Evolutionary conservation across 495 filamentous ascomycete species (phyloP), one percentile per base, ranked within the genome.

Genomic region (Xylaria acuta): DNA sequence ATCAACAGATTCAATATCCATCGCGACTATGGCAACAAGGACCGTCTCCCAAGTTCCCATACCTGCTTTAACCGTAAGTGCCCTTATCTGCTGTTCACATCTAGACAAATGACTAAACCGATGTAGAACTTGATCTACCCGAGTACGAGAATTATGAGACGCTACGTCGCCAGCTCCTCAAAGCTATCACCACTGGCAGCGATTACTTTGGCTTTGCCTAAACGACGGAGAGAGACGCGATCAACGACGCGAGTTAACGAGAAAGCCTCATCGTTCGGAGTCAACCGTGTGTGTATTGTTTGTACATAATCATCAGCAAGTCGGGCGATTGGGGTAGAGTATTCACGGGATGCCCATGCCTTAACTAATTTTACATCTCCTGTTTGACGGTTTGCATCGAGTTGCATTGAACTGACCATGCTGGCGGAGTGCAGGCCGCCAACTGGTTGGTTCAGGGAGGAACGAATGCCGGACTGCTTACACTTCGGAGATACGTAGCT

Each of bases 61-160:
- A 99, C 96, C 68, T 99, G 96, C 85, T 99, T 99, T 85, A 99
- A 99, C 81, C 96, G 95, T 98, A 89, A 93, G 94, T 93, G 58
- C 56, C 63, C 63, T 14, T 38, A 45, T 67, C 22, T n/a, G 20
- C 38, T 75, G 43, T 34, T 27, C 45, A 63, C 3, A n/a, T 11
- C 14, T 64, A 20, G 22, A 22, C 34, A 34, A 18, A 82, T 86
- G 82, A 85, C 75, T 73, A 75, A 76, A 72, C 73, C 38, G 4
- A 59, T 1, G 14, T 81, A 98, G 95, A 99, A 86, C 94, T 99
- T 79, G 96, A 99, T 86, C 90, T 99, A 73, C 96, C 96, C 72
- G 96, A 99, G 81, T 99, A 98, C 79, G 97, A 98, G 74, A 97
- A 89, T 79, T 99, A 99, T 79, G 96, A 99, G 73, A 86, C 87